Base-by-base conservation (phyloP, 768 basidiomycete genomes). In the Ramaria sp. region DNA sequence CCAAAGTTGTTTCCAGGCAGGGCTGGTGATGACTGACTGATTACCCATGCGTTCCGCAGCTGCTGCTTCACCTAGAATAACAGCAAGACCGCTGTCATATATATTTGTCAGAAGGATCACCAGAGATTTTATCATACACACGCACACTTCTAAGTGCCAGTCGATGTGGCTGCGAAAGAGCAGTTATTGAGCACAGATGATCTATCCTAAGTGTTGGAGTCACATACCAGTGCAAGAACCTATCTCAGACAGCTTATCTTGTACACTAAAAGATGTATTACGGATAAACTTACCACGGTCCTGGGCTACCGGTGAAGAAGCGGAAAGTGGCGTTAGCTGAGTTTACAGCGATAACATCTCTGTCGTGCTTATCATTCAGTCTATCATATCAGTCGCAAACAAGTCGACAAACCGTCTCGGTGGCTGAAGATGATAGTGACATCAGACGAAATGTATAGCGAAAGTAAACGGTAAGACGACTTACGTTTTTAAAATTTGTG, bases 401-500 rank as follows among this genome's bases (percentile, higher is more conserved):
- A 18, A 63, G 62, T 30, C 66, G 63, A 38, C 72, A 63, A 18
- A 74, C 69, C 56, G 50, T 55, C 43, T 54, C 34, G 41, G 50
- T 25, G 72, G 72, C 45, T 47, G 45, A n/a, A 10, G 9, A 43
- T 5, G 24, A 10, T 25, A 47, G 13, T 22, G 10, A 16, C n/a
- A 2, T 47, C 18, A 47, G 45, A 30, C 24, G 45, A 27, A 6
- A 27, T 8, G 2, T 10, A 1, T 10, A n/a, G 4, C 9, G n/a
- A 24, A 25, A 3, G 45, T 9, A 25, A 15, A 28, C 32, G 4
- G 32, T 13, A 13, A 32, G 30, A 32, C 7, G 13, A 34, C 48
- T n/a, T 32, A 72, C 70, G 55, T 73, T 64, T 25, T 63, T 55
- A 37, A 69, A 73, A 58, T 73, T 73, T 10, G 64, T 57, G 0